Conservation (phyloP, 306 rosid species). For the Ammopiptanthus mongolicus region DNA sequence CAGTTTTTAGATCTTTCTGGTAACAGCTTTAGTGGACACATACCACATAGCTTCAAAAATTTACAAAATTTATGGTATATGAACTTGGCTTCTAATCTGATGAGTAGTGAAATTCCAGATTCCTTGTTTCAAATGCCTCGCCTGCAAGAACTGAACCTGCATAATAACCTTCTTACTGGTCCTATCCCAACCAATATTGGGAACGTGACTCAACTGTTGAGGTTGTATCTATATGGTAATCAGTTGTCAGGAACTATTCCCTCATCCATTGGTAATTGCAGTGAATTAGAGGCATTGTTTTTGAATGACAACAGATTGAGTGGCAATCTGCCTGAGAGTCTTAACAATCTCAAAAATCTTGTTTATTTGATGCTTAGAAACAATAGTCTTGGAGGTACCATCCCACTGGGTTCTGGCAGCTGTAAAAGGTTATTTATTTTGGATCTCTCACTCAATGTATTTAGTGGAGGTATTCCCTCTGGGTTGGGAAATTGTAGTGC, state of each 20-base stretch:
- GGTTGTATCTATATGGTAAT: slow-evolving; percentile 26
- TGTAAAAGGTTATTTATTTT: slow-evolving; percentile 26
- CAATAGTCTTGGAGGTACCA: slow-evolving; percentile 16
- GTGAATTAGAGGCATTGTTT: slow-evolving; percentile 27
- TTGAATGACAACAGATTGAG: slow-evolving; percentile 29
- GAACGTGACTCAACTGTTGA: slow-evolving; percentile 22
- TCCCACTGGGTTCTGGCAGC: slow-evolving; percentile 18
- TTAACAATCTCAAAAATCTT: slow-evolving; percentile 37
- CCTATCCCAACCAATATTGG: slow-evolving; percentile 51
- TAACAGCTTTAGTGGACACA: slow-evolving; percentile 35
- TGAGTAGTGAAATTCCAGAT: slow-evolving; percentile 42
- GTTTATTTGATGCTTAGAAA: neutral
- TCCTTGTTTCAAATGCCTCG: slow-evolving; percentile 38
- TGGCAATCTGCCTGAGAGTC: slow-evolving; percentile 44
- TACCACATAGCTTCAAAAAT: slow-evolving; percentile 32
- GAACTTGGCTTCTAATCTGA: slow-evolving; percentile 24
- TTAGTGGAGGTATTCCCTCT: slow-evolving; percentile 30
- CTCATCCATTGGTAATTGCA: slow-evolving; percentile 45
- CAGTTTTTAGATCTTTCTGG: slow-evolving; percentile 30
- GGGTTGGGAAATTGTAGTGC: slow-evolving; percentile 48
- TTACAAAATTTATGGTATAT: slow-evolving; percentile 21
- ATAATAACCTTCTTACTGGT: slow-evolving; percentile 34
- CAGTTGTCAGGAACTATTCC: slow-evolving; percentile 39
- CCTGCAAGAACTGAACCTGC: slow-evolving; percentile 31
- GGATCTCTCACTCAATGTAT: slow-evolving; percentile 36